phyloP scores from a whole-genome alignment of 2,329 filamentous ascomycete species.

The Stachybotrys echinatus region DNA sequence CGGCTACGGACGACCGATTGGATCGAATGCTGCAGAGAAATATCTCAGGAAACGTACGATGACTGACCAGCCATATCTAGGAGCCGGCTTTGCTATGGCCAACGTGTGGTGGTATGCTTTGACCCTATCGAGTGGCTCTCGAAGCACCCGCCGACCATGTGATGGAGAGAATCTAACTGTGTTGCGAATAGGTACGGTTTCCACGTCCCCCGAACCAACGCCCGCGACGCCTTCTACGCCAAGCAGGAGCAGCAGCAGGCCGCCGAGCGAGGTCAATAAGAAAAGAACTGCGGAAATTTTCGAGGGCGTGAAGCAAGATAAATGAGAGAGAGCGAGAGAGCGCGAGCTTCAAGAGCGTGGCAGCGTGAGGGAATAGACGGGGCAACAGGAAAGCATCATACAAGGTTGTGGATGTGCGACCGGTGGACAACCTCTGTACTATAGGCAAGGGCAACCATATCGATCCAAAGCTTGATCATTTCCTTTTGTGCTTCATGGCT shows the following conservation, averaged over 20 bases:
- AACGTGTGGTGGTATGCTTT: slow-evolving; percentile 51
- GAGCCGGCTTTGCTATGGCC: slow-evolving; percentile 48
- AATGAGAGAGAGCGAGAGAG: neutral
- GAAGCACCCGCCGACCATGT: neutral
- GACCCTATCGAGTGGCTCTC: neutral
- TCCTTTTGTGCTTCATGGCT: slow-evolving; percentile 3
- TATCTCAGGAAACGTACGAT: slow-evolving; percentile 2
- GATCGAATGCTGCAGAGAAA: neutral
- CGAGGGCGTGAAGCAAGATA: neutral
- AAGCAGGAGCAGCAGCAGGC: slow-evolving; percentile 54
- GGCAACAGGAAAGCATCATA: slow-evolving; percentile 9
- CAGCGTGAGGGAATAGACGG: neutral
- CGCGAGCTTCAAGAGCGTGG: neutral
- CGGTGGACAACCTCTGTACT: slow-evolving; percentile 17
- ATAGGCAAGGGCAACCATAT: slow-evolving; percentile 20
- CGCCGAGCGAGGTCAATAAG: slow-evolving; percentile 25
- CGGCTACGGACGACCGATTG: neutral
- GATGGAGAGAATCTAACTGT: neutral
- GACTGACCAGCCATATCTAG: slow-evolving; percentile 33
- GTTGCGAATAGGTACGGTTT: slow-evolving; percentile 54
- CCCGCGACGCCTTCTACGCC: slow-evolving; percentile 54
- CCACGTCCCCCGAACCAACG: slow-evolving; percentile 55
- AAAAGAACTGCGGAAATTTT: slow-evolving; percentile 4
- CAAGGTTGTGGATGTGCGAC: slow-evolving; percentile 15
- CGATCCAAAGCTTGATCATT: slow-evolving; percentile 11